Evolutionary conservation across 257 asterid species (phyloP).

Genomic region (Phtheirospermum japonicum): DNA sequence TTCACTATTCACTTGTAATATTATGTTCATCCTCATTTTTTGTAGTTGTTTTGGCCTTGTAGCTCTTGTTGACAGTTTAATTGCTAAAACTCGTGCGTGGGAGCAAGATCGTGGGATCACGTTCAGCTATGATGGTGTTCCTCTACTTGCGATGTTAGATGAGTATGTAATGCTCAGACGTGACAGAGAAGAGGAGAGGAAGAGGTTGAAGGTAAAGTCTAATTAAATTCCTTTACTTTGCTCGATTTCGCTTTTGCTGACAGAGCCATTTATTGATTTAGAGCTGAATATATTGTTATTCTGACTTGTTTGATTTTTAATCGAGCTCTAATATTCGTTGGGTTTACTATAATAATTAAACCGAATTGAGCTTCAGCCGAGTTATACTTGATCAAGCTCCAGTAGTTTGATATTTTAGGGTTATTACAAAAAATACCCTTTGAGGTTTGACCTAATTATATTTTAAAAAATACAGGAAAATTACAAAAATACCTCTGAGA

Average conservation of each 20-base stretch:
- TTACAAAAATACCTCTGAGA: no score
- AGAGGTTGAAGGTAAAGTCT: conserved; percentile 71
- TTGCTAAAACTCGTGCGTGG: conserved; percentile 89
- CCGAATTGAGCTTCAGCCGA: no score
- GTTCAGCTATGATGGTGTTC: conserved; percentile 91
- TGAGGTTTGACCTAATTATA: no score
- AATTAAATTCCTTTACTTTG: not conserved
- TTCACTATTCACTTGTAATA: not conserved
- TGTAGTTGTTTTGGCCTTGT: conserved; percentile 29
- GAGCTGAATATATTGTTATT: no score
- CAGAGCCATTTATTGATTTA: no score
- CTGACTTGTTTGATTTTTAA: no score
- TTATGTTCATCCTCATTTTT: not conserved
- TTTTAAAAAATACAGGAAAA: no score
- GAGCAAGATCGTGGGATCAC: conserved; percentile 78
- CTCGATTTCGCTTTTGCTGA: not conserved
- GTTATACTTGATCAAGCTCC: not conserved
- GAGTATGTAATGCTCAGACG: conserved; percentile 95
- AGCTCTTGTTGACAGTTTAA: conserved; percentile 88
- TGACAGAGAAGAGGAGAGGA: conserved; percentile 97
- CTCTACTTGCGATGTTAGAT: conserved; percentile 97
- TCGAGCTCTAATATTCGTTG: no score
- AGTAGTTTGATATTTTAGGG: not conserved
- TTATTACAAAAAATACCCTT: no score
- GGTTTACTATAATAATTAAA: no score